Conservation (phyloP, 2,329 filamentous ascomycete genomes). For the Escovopsis sp. region DNA sequence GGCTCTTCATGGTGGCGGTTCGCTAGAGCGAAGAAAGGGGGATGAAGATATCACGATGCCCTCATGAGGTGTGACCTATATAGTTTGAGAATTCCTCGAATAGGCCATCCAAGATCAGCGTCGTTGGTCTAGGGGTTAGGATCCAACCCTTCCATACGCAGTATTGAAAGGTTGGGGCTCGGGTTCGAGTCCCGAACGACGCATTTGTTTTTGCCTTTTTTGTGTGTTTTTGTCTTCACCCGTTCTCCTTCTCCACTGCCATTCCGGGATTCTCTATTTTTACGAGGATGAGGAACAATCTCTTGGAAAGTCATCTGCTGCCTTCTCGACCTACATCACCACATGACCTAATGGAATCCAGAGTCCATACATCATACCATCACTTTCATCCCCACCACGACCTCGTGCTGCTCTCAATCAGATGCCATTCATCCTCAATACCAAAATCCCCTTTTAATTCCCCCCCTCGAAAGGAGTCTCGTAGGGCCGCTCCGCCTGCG, state of each 20-base stretch:
- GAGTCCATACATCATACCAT: too few species aligned
- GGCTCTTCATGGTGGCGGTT: slow-evolving; percentile 38
- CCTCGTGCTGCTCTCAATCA: neutral
- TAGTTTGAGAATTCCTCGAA: neutral
- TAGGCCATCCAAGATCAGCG: neutral
- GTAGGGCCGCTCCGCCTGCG: slow-evolving; percentile 63
- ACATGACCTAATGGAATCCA: too few species aligned
- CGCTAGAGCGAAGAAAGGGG: neutral
- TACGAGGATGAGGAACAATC: too few species aligned
- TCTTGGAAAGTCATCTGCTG: too few species aligned
- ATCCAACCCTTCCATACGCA: neutral
- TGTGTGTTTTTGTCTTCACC: neutral
- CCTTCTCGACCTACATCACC: too few species aligned
- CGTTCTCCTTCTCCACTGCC: too few species aligned
- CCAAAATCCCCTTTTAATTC: neutral
- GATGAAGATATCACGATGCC: neutral
- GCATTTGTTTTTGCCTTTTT: neutral
- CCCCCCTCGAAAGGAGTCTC: slow-evolving; percentile 41
- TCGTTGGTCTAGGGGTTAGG: slow-evolving; percentile 1
- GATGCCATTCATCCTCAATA: neutral
- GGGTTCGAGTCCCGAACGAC: neutral
- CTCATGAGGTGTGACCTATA: neutral
- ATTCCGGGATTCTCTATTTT: too few species aligned
- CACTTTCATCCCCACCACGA: too few species aligned
- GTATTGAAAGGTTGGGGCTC: neutral